These are phyloP conservation scores for Raddia distichophylla DNA, from an alignment of 176 grass and related monocot species.

Conservation along the genomic window DNA sequence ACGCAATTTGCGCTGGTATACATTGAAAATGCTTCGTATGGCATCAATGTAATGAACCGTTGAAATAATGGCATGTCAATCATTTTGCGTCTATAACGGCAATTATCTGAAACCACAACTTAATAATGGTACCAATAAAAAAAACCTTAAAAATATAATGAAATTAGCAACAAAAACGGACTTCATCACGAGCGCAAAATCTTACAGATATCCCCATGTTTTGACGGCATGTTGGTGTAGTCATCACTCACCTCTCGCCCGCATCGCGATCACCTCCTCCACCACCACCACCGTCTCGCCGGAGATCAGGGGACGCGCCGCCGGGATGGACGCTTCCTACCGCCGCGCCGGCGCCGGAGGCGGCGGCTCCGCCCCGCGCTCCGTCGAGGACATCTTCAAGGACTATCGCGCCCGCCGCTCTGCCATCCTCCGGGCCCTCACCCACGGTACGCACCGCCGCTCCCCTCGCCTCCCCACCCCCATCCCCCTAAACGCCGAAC, in stretches of 20 bases:
- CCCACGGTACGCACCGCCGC: conserved; percentile 41
- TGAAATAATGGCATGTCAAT: too few species aligned
- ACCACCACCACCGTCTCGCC: conserved; percentile 33
- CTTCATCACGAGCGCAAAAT: conserved; percentile 4
- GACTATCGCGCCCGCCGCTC: conserved; percentile 62
- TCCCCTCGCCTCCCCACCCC: background rate
- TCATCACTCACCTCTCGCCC: conserved; percentile 28
- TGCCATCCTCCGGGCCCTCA: conserved; percentile 70
- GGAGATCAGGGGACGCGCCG: conserved; percentile 44
- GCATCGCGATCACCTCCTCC: conserved; percentile 53
- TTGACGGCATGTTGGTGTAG: conserved; percentile 38
- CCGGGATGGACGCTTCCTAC: conserved; percentile 55
- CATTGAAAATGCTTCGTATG: too few species aligned
- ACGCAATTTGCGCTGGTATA: too few species aligned
- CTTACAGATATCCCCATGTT: conserved; percentile 39
- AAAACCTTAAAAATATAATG: too few species aligned
- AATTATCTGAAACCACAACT: too few species aligned
- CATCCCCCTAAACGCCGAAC: background rate
- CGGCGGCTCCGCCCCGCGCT: conserved; percentile 42
- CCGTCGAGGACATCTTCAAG: conserved; percentile 71
- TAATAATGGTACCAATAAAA: too few species aligned
- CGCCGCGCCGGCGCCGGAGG: conserved; percentile 33
- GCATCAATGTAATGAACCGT: too few species aligned
- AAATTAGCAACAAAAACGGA: background rate
- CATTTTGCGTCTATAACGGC: too few species aligned